Conservation (phyloP, 306 rosid species). For the Corylus avellana region DNA sequence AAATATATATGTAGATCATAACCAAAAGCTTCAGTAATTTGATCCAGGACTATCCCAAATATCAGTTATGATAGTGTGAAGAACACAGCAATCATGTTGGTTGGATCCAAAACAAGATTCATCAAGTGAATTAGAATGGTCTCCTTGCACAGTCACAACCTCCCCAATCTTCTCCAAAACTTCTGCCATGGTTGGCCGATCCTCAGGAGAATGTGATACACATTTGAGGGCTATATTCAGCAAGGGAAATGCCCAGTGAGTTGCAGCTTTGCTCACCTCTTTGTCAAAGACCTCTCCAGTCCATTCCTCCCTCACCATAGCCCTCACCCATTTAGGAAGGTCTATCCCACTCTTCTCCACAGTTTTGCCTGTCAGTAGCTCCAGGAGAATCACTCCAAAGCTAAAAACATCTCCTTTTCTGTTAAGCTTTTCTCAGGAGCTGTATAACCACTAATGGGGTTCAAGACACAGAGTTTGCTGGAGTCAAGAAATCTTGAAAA, state of each 20-base stretch:
- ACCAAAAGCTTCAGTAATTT: slow-evolving; percentile 39
- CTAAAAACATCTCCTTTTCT: slow-evolving; percentile 64
- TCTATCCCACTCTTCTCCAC: slow-evolving; percentile 55
- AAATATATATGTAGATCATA: not conserved
- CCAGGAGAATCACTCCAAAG: slow-evolving; percentile 67
- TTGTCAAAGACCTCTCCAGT: slow-evolving; percentile 82
- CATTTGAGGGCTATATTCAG: slow-evolving; percentile 54
- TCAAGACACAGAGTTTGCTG: slow-evolving; percentile 28
- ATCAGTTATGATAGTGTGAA: slow-evolving; percentile 62
- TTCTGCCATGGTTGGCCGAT: slow-evolving; percentile 53
- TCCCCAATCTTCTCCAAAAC: slow-evolving; percentile 55
- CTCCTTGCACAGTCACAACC: slow-evolving; percentile 39
- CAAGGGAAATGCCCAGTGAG: slow-evolving; percentile 48
- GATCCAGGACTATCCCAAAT: slow-evolving; percentile 78
- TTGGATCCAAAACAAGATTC: slow-evolving; percentile 27
- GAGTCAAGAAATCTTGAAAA: slow-evolving; percentile 55
- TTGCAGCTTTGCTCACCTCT: slow-evolving; percentile 43
- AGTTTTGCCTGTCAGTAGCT: slow-evolving; percentile 63
- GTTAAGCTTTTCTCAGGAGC: slow-evolving; percentile 63
- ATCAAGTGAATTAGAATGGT: slow-evolving; percentile 13
- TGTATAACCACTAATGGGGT: slow-evolving; percentile 47
- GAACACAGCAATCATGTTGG: slow-evolving; percentile 42
- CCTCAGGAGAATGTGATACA: slow-evolving; percentile 50
- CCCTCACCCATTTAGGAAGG: slow-evolving; percentile 75
- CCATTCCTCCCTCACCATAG: slow-evolving; percentile 83